Base-by-base conservation (phyloP, 2,329 filamentous ascomycete genomes). In the Phialemoniopsis sp. region DNA sequence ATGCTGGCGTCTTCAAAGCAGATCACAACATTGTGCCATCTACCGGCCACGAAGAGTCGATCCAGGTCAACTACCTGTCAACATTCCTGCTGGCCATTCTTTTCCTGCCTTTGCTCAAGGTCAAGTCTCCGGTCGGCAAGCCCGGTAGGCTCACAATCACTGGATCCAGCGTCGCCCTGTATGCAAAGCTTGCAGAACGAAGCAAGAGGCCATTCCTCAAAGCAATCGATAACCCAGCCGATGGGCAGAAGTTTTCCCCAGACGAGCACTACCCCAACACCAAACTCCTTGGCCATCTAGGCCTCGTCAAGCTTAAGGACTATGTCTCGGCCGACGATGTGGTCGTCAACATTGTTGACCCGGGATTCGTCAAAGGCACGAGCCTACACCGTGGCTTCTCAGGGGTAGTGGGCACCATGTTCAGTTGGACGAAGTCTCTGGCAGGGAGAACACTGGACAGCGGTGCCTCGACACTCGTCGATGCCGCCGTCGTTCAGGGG, bases 51-150 rank as follows among this genome's bases (percentile, higher is more conserved):
- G 74, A 78, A 46, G 55, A 56, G 21, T 65, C 58, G 4, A 50
- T 78, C 32, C 73, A 72, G 0, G 63, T 70, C 32, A 78, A 79
- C 43, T 72, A 74, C n/a, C 59, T 78, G 40, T 68, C 61, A 15
- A 77, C 70, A 0, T 61, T 70, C 8, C 52, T 78, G 1, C 56
- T 79, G 1, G 62, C 60, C 0, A 49, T 74, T 1, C 54, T 74
- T 0, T 40, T 77, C 4, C 49, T 78, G 1, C 73, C 71, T 0
- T 63, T 67, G 26, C 54, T 77, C 2, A 63, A 66, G 39, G 13
- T 16, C 17, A 33, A 38, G 29, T 26, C 26, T 6, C 37, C 28
- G 6, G 15, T 30, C 4, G 18, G 33, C 7, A 64, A 41, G 32
- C 41, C 40, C 4, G 34, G 16, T 19, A 38, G 47, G 31, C 19